Base-by-base conservation (phyloP, 1,284 basidiomycete genomes). In the Ustilago nuda region DNA sequence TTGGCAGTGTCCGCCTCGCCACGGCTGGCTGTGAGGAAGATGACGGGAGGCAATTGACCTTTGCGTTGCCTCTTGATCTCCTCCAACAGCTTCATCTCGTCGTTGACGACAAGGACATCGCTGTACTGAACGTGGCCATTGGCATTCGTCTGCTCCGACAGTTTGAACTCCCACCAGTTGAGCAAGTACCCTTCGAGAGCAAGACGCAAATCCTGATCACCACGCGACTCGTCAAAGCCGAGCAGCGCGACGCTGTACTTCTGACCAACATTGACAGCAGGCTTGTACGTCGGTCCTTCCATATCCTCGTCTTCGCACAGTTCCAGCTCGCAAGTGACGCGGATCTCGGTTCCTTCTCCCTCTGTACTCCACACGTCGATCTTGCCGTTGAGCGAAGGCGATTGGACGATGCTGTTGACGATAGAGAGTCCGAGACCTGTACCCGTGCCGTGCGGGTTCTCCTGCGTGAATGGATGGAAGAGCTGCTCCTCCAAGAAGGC, bases 361-460 rank as follows among this genome's bases (percentile, higher is more conserved):
- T 95, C 94, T 62, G 93, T 91, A 76, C 92, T 94, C 90, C 91
- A 91, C 8, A 95, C 93, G 76, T 94, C 93, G 53, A 88, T 87
- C 82, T 94, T 94, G 65, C 95, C 95, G 56, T 92, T 90, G 65
- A 97, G 91, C 65, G 92, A 92, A 43, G 93, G 92, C 13, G 93
- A 94, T 30, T 91, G 91, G 36, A 96, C 91, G 66, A 95, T 95
- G 79, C 92, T 94, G 88, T 94, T 94, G 84, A 98, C 95, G 78
- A 98, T 98, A 27, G 95, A 95, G 27, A 98, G 90, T n/a, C 95
- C 95, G 3, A 98, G 89, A 17, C 95, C 95, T 0, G 95, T 98
- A 1, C 95, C 95, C 2, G 94, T 92, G 82, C 96, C 94, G 9
- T 94, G 85, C 1, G 93, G 92, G 80, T 94, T 94, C 71, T 89